Conservation (phyloP, 192 early-diverging fungal genomes). For the Allomyces javanicus region DNA sequence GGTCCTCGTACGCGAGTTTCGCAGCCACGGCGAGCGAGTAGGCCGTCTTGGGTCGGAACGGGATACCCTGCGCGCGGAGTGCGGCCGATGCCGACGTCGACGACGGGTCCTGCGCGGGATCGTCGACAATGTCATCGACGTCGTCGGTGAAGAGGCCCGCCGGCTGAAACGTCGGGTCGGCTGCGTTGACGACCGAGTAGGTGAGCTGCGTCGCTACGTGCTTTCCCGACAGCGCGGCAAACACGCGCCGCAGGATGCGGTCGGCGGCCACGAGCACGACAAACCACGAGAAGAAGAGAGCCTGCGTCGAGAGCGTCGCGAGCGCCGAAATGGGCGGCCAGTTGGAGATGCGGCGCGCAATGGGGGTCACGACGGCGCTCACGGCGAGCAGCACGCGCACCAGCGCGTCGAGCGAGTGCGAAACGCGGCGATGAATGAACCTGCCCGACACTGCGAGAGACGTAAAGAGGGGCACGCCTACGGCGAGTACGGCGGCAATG, state of each 20-base stretch:
- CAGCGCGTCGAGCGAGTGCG: background rate
- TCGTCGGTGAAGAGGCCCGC: background rate
- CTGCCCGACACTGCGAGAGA: background rate
- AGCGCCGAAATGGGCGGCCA: background rate
- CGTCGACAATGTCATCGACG: background rate
- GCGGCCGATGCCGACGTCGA: background rate
- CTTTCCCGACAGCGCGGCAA: background rate
- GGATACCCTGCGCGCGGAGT: background rate
- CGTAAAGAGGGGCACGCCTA: background rate
- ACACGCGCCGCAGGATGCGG: background rate
- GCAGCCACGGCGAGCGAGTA: background rate
- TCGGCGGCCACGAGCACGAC: background rate
- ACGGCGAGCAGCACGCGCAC: background rate
- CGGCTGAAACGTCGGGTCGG: background rate
- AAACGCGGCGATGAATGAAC: background rate
- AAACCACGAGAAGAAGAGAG: background rate
- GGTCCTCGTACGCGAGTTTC: background rate
- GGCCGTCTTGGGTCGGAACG: background rate
- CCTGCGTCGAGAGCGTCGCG: background rate
- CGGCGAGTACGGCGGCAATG: background rate
- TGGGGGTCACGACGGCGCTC: background rate
- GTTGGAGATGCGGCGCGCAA: background rate
- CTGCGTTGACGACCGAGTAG: background rate
- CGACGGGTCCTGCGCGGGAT: background rate
- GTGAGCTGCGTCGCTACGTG: background rate